Evolutionary conservation across 495 filamentous ascomycete species (phyloP), one percentile per base, ranked within the genome.

Genomic region (Talaromyces trachyspermus): DNA sequence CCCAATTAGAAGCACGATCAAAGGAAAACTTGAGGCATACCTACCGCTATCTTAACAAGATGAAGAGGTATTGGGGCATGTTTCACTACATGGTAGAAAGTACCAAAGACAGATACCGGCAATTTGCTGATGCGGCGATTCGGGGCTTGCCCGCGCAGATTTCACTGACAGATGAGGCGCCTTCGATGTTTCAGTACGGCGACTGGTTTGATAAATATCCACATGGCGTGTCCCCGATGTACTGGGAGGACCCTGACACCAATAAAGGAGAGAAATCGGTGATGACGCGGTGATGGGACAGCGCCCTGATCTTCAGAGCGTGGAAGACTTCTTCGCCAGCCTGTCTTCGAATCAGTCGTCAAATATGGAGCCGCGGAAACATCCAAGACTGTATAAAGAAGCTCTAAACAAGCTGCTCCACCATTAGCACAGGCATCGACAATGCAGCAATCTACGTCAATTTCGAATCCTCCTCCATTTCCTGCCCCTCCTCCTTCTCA

Each of bases 161-260:
- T 2, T 4, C 29, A 37, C 19, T 6, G 4, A 72, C 67, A 46
- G 72, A 78, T 42, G 65, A 80, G 30, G 80, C 79, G 17, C 66
- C 77, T 1, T 66, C 70, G 10, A 87, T 95, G 61, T 90, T 95
- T 68, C 91, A 96, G 58, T 98, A 97, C 55, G 90, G 90, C 27
- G 92, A 98, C 63, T 98, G 92, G 92, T 96, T 96, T 57, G 81
- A 90, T 58, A 83, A 87, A 53, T 96, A 96, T 66, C 92, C 92
- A 1, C 88, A 92, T 55, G 92, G 92, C 9, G 87, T 96, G 17
- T 86, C 87, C 22, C 76, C 84, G 44, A 72, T 83, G 8, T 85
- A 92, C 62, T 92, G 85, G 65, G 85, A 90, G 53, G 88, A 90
- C 51, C 83, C 88, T 0, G 81, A 81, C 29, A 66, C 71, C 1